These are phyloP conservation scores for Paraconiothyrium sp. DNA, from an alignment of 2,329 filamentous ascomycete species.

Conservation along the genomic window DNA sequence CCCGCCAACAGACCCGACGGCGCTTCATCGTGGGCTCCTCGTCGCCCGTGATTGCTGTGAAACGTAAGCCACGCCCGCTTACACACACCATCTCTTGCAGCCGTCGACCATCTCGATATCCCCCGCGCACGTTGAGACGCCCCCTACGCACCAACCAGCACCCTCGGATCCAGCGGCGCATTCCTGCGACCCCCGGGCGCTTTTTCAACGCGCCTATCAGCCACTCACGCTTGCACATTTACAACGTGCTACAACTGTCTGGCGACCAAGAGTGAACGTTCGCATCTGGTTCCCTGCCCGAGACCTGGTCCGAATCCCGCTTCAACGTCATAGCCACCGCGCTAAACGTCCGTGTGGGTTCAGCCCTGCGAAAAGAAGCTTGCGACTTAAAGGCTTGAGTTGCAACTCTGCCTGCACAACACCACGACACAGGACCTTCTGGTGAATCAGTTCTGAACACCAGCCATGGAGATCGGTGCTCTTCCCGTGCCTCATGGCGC, in stretches of 20 bases:
- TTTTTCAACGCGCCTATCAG: neutral
- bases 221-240: neutral
- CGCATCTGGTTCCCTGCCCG: neutral
- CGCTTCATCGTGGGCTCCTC: neutral
- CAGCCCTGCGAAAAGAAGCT: conserved; percentile 4
- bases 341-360: neutral
- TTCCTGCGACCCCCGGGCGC: neutral
- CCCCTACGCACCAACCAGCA: conserved; percentile 6
- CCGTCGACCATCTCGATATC: conserved; percentile 1
- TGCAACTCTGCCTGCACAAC: neutral
- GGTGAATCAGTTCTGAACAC: neutral
- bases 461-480: conserved; percentile 8
- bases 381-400: conserved; percentile 5
- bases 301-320: neutral
- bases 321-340: conserved; percentile 5
- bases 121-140: neutral
- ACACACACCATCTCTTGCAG: neutral
- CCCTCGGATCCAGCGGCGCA: neutral
- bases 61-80: conserved; percentile 1
- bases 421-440: neutral
- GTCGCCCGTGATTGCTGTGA: conserved; percentile 6
- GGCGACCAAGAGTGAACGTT: neutral
- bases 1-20: neutral
- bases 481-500: conserved; percentile 13
- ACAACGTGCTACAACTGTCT: neutral